Conservation (phyloP, 2,329 filamentous ascomycete species). For the Aspergillus carbonarius region DNA sequence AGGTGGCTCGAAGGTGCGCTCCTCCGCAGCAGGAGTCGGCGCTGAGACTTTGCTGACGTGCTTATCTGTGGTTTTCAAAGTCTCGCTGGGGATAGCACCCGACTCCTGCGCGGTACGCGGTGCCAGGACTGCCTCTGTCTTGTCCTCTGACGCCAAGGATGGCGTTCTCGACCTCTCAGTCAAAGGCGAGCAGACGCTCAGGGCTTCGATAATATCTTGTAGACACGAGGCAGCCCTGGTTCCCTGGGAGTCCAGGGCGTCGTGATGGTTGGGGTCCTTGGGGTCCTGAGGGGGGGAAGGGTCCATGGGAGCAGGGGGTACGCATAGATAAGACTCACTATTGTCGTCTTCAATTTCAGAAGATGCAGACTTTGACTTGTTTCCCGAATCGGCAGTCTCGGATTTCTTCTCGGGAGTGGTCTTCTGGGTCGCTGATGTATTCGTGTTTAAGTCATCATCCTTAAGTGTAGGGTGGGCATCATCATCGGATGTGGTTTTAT, state of each 20-base stretch:
- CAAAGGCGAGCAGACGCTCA: slow-evolving; percentile 14
- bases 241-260: neutral
- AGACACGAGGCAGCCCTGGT: neutral
- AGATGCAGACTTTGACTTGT: slow-evolving; percentile 1
- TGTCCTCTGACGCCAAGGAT: neutral
- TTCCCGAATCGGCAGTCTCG: neutral
- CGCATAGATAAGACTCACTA: slow-evolving; percentile 12
- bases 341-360: slow-evolving; percentile 14
- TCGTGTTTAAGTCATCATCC: neutral
- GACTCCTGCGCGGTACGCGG: slow-evolving; percentile 5
- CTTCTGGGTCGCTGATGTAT: neutral
- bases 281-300: neutral
- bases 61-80: neutral
- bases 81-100: neutral
- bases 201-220: neutral
- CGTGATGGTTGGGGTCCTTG: neutral
- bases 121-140: slow-evolving; percentile 6
- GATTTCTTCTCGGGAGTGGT: neutral
- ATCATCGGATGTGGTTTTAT: slow-evolving; percentile 5
- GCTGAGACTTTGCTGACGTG: neutral
- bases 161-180: slow-evolving; percentile 12
- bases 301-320: neutral
- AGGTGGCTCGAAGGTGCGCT: slow-evolving; percentile 12
- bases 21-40: slow-evolving; percentile 1
- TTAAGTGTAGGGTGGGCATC: slow-evolving; percentile 8